Evolutionary conservation across 805 yeast genomes (phyloP).

Genomic region (Millerozyma miso): DNA sequence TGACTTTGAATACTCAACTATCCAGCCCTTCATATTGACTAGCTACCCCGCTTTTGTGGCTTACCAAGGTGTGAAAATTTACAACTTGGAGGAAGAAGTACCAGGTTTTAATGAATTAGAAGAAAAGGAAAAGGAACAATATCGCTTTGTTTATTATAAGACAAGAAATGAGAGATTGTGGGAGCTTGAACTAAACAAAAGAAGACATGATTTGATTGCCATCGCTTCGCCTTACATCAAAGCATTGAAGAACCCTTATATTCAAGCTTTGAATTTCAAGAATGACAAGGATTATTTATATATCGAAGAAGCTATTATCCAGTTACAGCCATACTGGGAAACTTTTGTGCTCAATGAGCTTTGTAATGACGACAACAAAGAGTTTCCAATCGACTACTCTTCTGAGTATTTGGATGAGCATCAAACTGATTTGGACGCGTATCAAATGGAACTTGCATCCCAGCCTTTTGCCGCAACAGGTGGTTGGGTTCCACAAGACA

Average conservation of each 20-base stretch:
- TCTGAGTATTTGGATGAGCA: conserved; percentile 58
- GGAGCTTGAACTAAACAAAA: conserved; percentile 71
- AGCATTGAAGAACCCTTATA: conserved; percentile 60
- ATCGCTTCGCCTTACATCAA: conserved; percentile 84
- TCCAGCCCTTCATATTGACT: conserved; percentile 78
- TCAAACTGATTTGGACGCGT: conserved; percentile 53
- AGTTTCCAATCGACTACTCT: conserved; percentile 58
- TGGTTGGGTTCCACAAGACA: conserved; percentile 95
- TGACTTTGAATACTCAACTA: conserved; percentile 78
- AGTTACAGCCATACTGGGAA: conserved; percentile 66
- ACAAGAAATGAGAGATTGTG: conserved; percentile 89
- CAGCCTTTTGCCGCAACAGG: conserved; percentile 86
- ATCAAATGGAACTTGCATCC: conserved; percentile 63
- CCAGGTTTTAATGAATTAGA: conserved; percentile 64
- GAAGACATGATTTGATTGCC: conserved; percentile 63
- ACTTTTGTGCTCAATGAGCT: conserved; percentile 56
- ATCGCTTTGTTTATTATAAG: conserved; percentile 79
- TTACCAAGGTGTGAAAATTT: conserved; percentile 86
- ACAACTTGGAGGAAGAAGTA: conserved; percentile 67
- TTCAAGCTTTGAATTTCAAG: conserved; percentile 56
- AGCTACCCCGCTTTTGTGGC: conserved; percentile 79
- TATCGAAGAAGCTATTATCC: conserved; percentile 63
- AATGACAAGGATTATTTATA: conserved; percentile 56
- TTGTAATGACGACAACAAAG: conserved; percentile 37
- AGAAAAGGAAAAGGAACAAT: conserved; percentile 73